These are phyloP conservation scores for Neurospora sp. DNA, from an alignment of 495 filamentous ascomycete genomes.

Conservation along the genomic window DNA sequence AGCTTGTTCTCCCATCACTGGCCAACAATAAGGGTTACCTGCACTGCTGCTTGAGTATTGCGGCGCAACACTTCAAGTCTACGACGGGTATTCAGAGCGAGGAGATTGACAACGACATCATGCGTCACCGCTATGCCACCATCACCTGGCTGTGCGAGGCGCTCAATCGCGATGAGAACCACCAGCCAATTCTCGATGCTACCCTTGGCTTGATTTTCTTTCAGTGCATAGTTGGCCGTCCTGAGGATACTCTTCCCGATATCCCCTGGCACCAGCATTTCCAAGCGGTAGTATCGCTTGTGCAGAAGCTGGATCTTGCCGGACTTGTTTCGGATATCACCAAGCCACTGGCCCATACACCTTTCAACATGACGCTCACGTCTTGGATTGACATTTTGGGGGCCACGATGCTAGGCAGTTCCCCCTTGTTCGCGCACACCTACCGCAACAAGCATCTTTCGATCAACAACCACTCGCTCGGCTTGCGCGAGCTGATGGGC, in stretches of 20 bases:
- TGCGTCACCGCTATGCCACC: conserved; percentile 83
- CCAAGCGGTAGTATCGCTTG: conserved; percentile 74
- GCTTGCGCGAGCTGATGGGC: conserved; percentile 89
- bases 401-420: conserved; percentile 78
- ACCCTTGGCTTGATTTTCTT: conserved; percentile 97
- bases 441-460: conserved; percentile 86
- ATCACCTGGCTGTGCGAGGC: conserved; percentile 81
- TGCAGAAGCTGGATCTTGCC: conserved; percentile 75
- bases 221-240: conserved; percentile 82
- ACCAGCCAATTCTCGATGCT: conserved; percentile 83
- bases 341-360: conserved; percentile 50
- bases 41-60: conserved; percentile 91
- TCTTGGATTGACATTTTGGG: conserved; percentile 97
- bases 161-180: conserved; percentile 66
- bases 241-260: conserved; percentile 79
- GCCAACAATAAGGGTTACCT: conserved; percentile 88
- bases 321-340: conserved; percentile 46
- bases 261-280: conserved; percentile 98
- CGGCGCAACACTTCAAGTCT: conserved; percentile 89
- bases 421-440: conserved; percentile 79
- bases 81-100: conserved; percentile 51
- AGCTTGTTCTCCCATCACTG: conserved; percentile 74
- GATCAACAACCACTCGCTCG: conserved; percentile 52
- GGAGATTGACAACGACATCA: conserved; percentile 84
- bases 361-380: conserved; percentile 92